Evolutionary conservation across 495 filamentous ascomycete genomes (phyloP), one percentile per base, ranked within the genome.

Genomic region (Tetracladium marchalianum): DNA sequence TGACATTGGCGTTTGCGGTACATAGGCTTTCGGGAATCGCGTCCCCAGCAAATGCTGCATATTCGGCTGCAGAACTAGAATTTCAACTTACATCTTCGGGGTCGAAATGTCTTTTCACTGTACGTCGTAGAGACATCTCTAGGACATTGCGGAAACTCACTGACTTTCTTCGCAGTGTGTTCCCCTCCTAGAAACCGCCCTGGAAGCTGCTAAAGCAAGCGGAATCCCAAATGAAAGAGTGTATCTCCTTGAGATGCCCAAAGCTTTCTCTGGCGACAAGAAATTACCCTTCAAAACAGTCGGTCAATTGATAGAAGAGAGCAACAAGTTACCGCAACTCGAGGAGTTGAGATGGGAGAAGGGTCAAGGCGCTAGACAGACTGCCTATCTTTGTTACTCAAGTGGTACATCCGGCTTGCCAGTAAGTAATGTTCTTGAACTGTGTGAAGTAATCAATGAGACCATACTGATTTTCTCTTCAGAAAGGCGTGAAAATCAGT

Each of bases 401-500:
- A 88, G 83, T 62, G 88, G 88, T 15, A 95, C 88, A 11, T 92
- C 87, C 31, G 88, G 88, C 8, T 62, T 94, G 39, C 88, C 88
- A 32, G 56, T 59, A 53, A 39, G 56, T 45, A 45, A 31, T 12
- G 35, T 44, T 42, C 38, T 39, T 15, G n/a, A 33, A n/a, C 35
- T 13, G 44, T 41, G n/a, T 15, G 16, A 27, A 27, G 7, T 38
- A 40, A 12, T 40, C 42, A 33, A 24, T 24, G 27, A 27, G 22
- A 32, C 5, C 6, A 18, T 41, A 18, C 34, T 34, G 15, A 49
- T 35, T 35, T 27, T 10, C 17, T n/a, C 16, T 51, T 19, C 44
- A 90, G 82, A 95, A 95, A 87, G 88, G 87, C 19, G 88, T 93
- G 33, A 94, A 88, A 87, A 87, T 95, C 51, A 82, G 86, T 11